Base-by-base conservation (phyloP, 208 protist genomes). In the Angomonas deanei region DNA sequence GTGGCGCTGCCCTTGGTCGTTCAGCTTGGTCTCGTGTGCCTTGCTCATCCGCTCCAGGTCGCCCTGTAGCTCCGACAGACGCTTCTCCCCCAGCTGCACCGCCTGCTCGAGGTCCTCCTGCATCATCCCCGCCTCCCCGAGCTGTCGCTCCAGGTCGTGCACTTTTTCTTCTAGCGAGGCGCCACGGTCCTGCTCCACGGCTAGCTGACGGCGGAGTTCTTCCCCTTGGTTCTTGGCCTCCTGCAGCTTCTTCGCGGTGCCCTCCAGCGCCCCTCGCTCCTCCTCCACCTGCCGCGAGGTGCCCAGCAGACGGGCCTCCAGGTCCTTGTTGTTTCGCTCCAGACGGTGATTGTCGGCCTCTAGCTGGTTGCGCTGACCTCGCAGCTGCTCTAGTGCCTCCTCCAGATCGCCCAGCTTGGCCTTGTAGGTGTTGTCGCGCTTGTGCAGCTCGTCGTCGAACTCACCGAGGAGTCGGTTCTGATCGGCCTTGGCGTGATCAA, bases 261-360 rank as follows among this genome's bases (percentile, higher is more conserved):
- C 73, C 65, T 86, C 72, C 15, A 87, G 72, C 31, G 74, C 77
- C 5, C 60, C 69, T 15, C 78, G 76, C 61, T 81, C 82, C 48
- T 81, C 72, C 32, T 69, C 80, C 21, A 81, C 64, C 56, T 87
- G 79, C 63, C 62, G 68, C 46, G 55, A 66, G 15, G 66, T 73
- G 8, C 68, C 74, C 60, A 81, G 68, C 27, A 75, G 58, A 5
- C 77, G 80, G 3, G 71, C 72, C 71, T 82, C 80, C 46, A 61
- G 58, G 21, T 86, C 78, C 72, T 76, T 74, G 23, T 68, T 58
- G 24, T 63, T 59, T n/a, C 68, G 66, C 55, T 80, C 67, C 23
- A 86, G 72, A 2, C 63, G 67, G 24, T 71, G 72, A n/a, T 67
- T 64, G 24, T 74, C 76, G 10, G 74, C 68, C 57, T 79, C 84